phyloP scores from a whole-genome alignment of 1,139 yeast genomes.

The Kodamaea plutei region DNA sequence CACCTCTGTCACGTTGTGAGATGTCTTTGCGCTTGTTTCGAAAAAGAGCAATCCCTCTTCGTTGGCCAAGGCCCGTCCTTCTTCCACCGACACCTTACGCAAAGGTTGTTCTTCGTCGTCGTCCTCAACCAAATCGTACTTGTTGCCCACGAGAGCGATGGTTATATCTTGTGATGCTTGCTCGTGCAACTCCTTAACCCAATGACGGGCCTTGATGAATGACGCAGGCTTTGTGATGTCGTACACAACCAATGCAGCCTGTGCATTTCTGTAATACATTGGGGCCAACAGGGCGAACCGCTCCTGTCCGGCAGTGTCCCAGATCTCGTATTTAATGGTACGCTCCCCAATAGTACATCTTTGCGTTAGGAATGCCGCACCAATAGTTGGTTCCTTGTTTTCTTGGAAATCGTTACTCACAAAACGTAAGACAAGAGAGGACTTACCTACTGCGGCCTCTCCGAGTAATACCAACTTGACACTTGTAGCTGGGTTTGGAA shows the following conservation, averaged over 20 bases:
- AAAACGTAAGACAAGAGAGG: slow-evolving; percentile 86
- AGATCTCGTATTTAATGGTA: slow-evolving; percentile 91
- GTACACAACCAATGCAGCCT: slow-evolving; percentile 93
- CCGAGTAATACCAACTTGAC: slow-evolving; percentile 89
- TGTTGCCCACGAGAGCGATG: slow-evolving; percentile 92
- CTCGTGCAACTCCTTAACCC: slow-evolving; percentile 96
- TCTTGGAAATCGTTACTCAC: slow-evolving; percentile 96
- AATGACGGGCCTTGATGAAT: slow-evolving; percentile 95
- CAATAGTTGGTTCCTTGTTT: slow-evolving; percentile 94
- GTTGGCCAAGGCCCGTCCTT: slow-evolving; percentile 67
- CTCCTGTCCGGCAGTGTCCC: slow-evolving; percentile 99
- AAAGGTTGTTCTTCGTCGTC: slow-evolving; percentile 31
- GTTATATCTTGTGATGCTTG: slow-evolving; percentile 90
- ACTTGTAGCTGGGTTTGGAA: slow-evolving; percentile 55
- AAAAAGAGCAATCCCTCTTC: slow-evolving; percentile 80
- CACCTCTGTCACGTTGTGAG: slow-evolving; percentile 73
- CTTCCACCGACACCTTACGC: slow-evolving; percentile 83
- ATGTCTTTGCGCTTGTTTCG: slow-evolving; percentile 94
- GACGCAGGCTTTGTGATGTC: slow-evolving; percentile 97
- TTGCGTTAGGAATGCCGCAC: slow-evolving; percentile 96
- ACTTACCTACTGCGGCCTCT: slow-evolving; percentile 97
- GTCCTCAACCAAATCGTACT: slow-evolving; percentile 61
- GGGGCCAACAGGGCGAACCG: slow-evolving; percentile 96
- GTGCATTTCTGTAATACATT: slow-evolving; percentile 98
- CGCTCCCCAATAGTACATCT: slow-evolving; percentile 87